Percentiles rank a stretch among this genome's conserved stretches.
These are phyloP conservation scores for Cicer chorassanicum DNA, from an alignment of 306 rosid species.

Conservation along the genomic window DNA sequence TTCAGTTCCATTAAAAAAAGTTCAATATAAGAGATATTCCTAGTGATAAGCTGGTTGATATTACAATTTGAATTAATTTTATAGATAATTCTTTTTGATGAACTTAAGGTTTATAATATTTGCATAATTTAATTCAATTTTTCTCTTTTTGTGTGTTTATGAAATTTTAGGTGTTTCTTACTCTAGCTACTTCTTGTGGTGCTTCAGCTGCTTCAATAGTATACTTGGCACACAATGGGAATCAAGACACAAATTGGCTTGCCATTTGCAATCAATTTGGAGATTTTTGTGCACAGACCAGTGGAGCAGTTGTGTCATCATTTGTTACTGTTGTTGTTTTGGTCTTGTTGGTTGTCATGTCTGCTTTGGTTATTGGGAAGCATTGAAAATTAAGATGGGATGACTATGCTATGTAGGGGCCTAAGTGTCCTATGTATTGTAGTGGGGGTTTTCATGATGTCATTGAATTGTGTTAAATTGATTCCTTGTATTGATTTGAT, in stretches of 20 bases:
- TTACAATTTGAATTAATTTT: not conserved
- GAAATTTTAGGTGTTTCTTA: conserved; percentile 67
- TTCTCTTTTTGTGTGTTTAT: not conserved
- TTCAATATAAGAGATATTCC: no score
- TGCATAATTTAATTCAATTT: not conserved
- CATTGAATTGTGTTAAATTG: conserved; percentile 28
- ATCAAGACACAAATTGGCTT: conserved; percentile 75
- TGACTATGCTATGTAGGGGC: not conserved
- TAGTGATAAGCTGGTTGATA: no score
- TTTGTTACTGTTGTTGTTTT: conserved; percentile 57
- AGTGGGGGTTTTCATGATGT: conserved; percentile 5
- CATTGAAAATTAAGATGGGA: conserved; percentile 30
- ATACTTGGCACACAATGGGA: conserved; percentile 85
- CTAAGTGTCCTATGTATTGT: conserved; percentile 21
- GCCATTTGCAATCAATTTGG: conserved; percentile 85
- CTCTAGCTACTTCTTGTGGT: conserved; percentile 66
- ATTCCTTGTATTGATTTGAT: no score
- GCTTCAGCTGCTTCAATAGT: conserved; percentile 81
- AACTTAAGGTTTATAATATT: not conserved
- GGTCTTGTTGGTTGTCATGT: conserved; percentile 59
- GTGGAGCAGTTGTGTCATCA: conserved; percentile 76
- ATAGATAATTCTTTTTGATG: no score
- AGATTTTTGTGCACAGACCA: conserved; percentile 65
- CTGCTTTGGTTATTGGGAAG: conserved; percentile 67
- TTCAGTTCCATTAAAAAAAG: no score